These are phyloP conservation scores for Vitis hybrid DNA, from an alignment of 177 flowering plant genomes.

Conservation along the genomic window DNA sequence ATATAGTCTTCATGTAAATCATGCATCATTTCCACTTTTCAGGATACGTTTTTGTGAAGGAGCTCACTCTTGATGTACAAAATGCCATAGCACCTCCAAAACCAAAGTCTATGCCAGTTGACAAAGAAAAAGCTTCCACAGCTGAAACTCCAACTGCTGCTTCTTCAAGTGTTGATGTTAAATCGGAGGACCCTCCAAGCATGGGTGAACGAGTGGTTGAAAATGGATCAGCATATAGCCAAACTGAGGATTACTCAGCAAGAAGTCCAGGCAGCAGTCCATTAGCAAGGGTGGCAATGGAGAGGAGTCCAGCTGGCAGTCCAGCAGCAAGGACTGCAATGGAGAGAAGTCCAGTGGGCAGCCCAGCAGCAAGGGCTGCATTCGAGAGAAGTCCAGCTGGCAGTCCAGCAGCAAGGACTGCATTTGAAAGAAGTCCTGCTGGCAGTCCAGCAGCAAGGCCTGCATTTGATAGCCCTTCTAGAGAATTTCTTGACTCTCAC, in stretches of 20 bases:
- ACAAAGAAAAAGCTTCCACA: constrained; percentile 24
- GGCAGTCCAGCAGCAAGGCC: constrained; percentile 34
- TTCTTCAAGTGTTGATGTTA: constrained; percentile 25
- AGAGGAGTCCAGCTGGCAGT: constrained; percentile 7
- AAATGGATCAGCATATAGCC: constrained; percentile 31
- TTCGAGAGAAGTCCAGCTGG: no score
- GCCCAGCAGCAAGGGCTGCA: no score
- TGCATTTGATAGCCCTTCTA: constrained; percentile 49
- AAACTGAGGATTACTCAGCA: constrained; percentile 30
- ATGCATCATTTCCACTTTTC: constrained; percentile 9
- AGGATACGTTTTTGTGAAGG: constrained; percentile 60
- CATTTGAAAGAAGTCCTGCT: constrained; percentile 17
- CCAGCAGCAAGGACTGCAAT: no score
- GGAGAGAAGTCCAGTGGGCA: no score
- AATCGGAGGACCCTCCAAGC: constrained; percentile 31
- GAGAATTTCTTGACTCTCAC: constrained; percentile 41
- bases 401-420: constrained; percentile 21
- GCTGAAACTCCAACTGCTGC: constrained; percentile 17
- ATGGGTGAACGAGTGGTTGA: constrained; percentile 22
- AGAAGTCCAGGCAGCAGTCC: constrained; percentile 39
- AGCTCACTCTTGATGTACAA: constrained; percentile 52
- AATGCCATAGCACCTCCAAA: constrained; percentile 53
- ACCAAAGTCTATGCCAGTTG: constrained; percentile 25
- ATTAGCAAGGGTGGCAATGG: constrained; percentile 1
- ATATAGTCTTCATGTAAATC: neutral